These are phyloP conservation scores for Anisogramma anomala DNA, from an alignment of 2,329 filamentous ascomycete species.

Conservation along the genomic window DNA sequence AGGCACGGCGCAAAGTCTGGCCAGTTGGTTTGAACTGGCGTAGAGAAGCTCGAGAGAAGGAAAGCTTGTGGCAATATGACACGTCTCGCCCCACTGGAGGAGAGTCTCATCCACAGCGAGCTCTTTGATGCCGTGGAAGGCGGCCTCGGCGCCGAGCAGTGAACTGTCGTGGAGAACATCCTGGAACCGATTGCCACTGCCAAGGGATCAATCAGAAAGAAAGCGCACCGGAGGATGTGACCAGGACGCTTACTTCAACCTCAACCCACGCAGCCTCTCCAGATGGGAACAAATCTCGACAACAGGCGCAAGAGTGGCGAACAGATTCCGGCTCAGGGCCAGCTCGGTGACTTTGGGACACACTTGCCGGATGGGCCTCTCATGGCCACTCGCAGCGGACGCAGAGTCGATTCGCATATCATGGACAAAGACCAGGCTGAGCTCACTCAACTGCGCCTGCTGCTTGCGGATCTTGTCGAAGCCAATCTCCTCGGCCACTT, in stretches of 20 bases:
- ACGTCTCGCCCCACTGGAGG: slow-evolving; percentile 54
- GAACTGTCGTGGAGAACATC: slow-evolving; percentile 31
- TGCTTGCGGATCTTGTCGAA: slow-evolving; percentile 84
- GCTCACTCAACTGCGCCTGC: slow-evolving; percentile 64
- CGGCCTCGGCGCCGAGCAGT: slow-evolving; percentile 24
- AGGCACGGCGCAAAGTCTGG: slow-evolving; percentile 29
- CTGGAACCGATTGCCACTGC: slow-evolving; percentile 63
- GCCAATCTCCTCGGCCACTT: slow-evolving; percentile 84
- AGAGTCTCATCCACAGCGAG: slow-evolving; percentile 58
- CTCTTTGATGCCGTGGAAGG: slow-evolving; percentile 42
- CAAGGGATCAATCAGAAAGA: no score
- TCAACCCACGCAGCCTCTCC: slow-evolving; percentile 51
- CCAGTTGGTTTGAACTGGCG: slow-evolving; percentile 47
- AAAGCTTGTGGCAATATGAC: slow-evolving; percentile 42
- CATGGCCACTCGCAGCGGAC: slow-evolving; percentile 22
- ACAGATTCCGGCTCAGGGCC: slow-evolving; percentile 75
- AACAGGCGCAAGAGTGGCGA: slow-evolving; percentile 56
- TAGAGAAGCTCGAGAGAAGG: slow-evolving; percentile 37
- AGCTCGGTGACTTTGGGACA: slow-evolving; percentile 63
- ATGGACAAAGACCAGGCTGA: slow-evolving; percentile 75
- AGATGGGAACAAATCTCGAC: slow-evolving; percentile 61
- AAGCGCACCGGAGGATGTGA: slow-evolving; percentile 7
- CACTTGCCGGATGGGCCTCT: slow-evolving; percentile 33
- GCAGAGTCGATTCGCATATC: slow-evolving; percentile 48
- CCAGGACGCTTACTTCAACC: slow-evolving; percentile 66